phyloP scores from a whole-genome alignment of 257 asterid species.

The Knoxia roxburghii region DNA sequence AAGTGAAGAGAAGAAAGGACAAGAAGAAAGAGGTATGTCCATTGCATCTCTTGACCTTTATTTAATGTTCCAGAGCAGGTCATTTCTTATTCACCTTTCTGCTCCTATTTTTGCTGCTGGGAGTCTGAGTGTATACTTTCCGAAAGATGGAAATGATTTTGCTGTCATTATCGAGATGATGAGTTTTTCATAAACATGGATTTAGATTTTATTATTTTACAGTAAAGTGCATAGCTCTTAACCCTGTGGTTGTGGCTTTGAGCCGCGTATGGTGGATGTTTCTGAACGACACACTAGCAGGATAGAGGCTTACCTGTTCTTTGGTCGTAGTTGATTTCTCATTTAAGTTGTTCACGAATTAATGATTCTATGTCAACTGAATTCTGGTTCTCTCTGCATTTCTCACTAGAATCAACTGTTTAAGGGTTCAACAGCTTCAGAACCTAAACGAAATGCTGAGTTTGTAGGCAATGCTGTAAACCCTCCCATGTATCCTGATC shows the following conservation, averaged over 20 bases:
- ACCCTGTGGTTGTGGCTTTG: no score
- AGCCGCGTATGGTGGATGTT: no score
- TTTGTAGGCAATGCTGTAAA: slow-evolving; percentile 33
- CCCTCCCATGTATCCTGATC: slow-evolving; percentile 40
- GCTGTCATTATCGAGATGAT: not conserved
- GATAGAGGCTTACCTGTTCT: no score
- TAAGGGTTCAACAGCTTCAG: slow-evolving; percentile 44
- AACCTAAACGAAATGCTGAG: slow-evolving; percentile 37
- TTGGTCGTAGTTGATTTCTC: not conserved
- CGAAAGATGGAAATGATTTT: not conserved
- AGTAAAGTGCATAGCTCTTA: no score
- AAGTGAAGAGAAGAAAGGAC: slow-evolving; percentile 87
- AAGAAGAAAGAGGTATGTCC: slow-evolving; percentile 67
- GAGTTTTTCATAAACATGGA: not conserved
- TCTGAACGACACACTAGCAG: no score
- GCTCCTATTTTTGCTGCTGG: not conserved
- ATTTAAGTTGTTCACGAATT: not conserved
- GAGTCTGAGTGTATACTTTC: not conserved
- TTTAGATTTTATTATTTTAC: not conserved
- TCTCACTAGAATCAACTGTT: slow-evolving; percentile 49
- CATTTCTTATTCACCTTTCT: slow-evolving; percentile 3
- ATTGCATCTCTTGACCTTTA: slow-evolving; percentile 4
- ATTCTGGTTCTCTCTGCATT: slow-evolving; percentile 5
- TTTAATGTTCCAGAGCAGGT: not conserved
- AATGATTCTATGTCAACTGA: not conserved